phyloP scores from a whole-genome alignment of 225 moss, liverwort and hornwort species.

The Sphagnum contortum region DNA sequence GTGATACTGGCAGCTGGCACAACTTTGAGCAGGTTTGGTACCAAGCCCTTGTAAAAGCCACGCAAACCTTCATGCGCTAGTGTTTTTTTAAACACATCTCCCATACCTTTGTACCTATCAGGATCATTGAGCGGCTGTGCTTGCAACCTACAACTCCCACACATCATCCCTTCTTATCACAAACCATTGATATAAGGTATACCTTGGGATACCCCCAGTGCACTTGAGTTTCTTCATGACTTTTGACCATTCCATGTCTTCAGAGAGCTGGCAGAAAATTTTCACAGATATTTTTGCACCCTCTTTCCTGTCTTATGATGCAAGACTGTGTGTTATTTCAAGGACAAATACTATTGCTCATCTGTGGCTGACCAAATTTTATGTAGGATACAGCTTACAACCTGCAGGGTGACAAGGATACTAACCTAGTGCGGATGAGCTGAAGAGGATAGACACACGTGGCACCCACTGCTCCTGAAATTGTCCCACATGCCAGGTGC shows the following conservation, averaged over 20 bases:
- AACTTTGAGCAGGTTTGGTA: slow-evolving; percentile 93
- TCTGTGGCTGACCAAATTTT: no score
- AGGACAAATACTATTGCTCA: no score
- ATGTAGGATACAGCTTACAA: no score
- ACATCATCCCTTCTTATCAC: not conserved
- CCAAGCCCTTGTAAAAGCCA: slow-evolving; percentile 86
- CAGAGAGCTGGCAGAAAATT: not conserved
- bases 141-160: slow-evolving; percentile 58
- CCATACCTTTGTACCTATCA: slow-evolving; percentile 68
- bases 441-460: slow-evolving; percentile 95
- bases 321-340: no score
- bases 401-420: not conserved
- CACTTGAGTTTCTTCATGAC: no score
- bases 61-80: slow-evolving; percentile 56
- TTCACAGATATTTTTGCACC: no score
- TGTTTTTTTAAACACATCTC: slow-evolving; percentile 65
- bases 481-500: slow-evolving; percentile 73
- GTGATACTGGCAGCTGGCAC: slow-evolving; percentile 93
- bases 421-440: slow-evolving; percentile 89
- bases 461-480: slow-evolving; percentile 92
- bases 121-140: slow-evolving; percentile 46
- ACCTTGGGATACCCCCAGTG: no score
- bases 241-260: not conserved
- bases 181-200: no score
- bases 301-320: no score